Evolutionary conservation across 106 monocot species (phyloP).

Genomic region (Allium fistulosum): DNA sequence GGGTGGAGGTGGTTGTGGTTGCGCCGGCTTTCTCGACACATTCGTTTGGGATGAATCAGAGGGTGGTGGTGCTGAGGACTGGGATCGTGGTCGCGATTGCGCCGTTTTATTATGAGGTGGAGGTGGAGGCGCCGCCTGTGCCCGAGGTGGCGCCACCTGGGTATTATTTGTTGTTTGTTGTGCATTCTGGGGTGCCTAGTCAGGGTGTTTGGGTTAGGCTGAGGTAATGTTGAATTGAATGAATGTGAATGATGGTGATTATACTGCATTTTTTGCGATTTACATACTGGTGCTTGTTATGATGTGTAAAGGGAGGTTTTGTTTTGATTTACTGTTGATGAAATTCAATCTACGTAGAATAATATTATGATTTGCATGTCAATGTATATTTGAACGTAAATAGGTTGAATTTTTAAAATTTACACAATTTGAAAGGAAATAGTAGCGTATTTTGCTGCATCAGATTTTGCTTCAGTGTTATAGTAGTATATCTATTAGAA

Average conservation of each 20-base stretch:
- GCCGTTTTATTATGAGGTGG: slow-evolving; percentile 18
- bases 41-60: slow-evolving; percentile 66
- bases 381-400: too few relatives aligned
- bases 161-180: slow-evolving; percentile 68
- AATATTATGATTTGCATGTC: too few relatives aligned
- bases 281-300: too few relatives aligned
- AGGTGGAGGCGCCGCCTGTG: slow-evolving; percentile 27
- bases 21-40: slow-evolving; percentile 63
- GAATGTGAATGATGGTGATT: not conserved
- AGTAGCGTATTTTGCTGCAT: too few relatives aligned
- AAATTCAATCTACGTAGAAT: too few relatives aligned
- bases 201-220: slow-evolving; percentile 36
- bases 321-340: too few relatives aligned
- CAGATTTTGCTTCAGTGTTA: too few relatives aligned
- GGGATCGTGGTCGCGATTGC: slow-evolving; percentile 13
- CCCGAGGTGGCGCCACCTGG: slow-evolving; percentile 60
- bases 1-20: slow-evolving; percentile 22
- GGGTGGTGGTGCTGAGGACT: slow-evolving; percentile 35
- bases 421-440: too few relatives aligned
- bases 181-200: slow-evolving; percentile 55
- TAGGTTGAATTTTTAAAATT: too few relatives aligned
- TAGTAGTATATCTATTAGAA: too few relatives aligned
- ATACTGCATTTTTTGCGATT: not conserved
- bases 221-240: not conserved
- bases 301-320: too few relatives aligned